These are phyloP conservation scores for Cercospora zeae-maydis DNA, from an alignment of 2,329 filamentous ascomycete genomes.

Conservation along the genomic window DNA sequence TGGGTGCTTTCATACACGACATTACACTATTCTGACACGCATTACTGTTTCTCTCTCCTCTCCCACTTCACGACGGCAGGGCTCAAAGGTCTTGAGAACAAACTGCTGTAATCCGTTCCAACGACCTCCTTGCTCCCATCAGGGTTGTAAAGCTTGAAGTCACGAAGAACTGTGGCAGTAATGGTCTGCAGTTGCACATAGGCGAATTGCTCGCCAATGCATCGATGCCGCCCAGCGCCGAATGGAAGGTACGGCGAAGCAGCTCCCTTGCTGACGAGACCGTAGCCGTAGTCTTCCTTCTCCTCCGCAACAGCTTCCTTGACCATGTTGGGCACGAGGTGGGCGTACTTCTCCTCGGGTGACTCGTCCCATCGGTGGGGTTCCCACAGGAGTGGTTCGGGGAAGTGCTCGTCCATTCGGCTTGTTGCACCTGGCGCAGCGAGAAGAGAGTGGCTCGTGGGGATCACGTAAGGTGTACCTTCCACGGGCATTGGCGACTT, in stretches of 20 bases:
- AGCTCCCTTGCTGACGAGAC: conserved; percentile 85
- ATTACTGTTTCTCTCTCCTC: conserved; percentile 49
- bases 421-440: conserved; percentile 81
- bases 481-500: conserved; percentile 82
- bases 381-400: conserved; percentile 78
- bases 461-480: conserved; percentile 78
- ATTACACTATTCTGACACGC: not conserved
- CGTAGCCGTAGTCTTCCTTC: conserved; percentile 91
- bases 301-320: conserved; percentile 44
- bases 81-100: conserved; percentile 46
- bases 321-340: conserved; percentile 29
- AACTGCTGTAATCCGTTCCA: conserved; percentile 62
- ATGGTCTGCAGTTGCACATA: conserved; percentile 90
- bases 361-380: conserved; percentile 83
- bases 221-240: conserved; percentile 86
- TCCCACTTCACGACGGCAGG: conserved; percentile 68
- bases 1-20: not conserved
- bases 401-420: conserved; percentile 70
- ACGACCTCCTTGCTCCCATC: conserved; percentile 67
- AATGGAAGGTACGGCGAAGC: conserved; percentile 90
- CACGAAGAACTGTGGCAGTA: conserved; percentile 67
- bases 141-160: conserved; percentile 75
- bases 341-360: conserved; percentile 42
- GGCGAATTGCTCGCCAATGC: conserved; percentile 95
- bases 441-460: conserved; percentile 74